Percentiles rank a stretch among this genome's conserved stretches.
These are phyloP conservation scores for Candida ortonii DNA, from an alignment of 805 yeast genomes.

Conservation along the genomic window DNA sequence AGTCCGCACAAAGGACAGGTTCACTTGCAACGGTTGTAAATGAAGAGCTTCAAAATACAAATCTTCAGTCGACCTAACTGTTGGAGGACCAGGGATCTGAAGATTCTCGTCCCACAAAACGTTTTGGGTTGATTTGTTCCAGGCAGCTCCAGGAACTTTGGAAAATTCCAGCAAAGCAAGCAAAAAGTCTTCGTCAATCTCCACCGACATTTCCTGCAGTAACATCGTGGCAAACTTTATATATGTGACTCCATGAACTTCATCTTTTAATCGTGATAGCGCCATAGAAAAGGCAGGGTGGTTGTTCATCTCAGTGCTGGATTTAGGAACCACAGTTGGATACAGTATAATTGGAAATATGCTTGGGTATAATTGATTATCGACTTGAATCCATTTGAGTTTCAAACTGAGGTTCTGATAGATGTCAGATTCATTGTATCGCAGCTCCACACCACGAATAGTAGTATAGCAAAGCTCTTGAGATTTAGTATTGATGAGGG, in stretches of 20 bases:
- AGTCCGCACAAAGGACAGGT: constrained; percentile 86
- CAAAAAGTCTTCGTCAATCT: constrained; percentile 90
- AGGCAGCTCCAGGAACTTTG: constrained; percentile 78
- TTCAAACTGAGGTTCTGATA: constrained; percentile 79
- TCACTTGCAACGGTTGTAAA: constrained; percentile 85
- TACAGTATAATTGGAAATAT: constrained; percentile 83
- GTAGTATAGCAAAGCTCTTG: constrained; percentile 86
- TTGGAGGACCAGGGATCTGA: constrained; percentile 69
- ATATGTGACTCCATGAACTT: constrained; percentile 83
- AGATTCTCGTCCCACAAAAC: constrained; percentile 58
- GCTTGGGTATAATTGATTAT: constrained; percentile 87
- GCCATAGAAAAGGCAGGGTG: constrained; percentile 93
- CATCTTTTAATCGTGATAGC: constrained; percentile 79
- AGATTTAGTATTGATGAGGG: constrained; percentile 65
- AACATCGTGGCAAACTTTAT: constrained; percentile 89
- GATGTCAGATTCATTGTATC: constrained; percentile 78
- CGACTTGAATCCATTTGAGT: constrained; percentile 92
- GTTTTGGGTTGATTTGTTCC: constrained; percentile 46
- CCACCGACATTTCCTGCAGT: constrained; percentile 87
- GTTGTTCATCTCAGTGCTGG: constrained; percentile 73
- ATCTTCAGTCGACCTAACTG: constrained; percentile 54
- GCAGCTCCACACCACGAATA: constrained; percentile 72
- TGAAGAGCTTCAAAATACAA: constrained; percentile 90
- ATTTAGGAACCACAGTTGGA: constrained; percentile 87
- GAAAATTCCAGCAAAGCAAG: constrained; percentile 78